Conservation (phyloP, 441 rosid genomes). For the Adansonia rubrostipa region DNA sequence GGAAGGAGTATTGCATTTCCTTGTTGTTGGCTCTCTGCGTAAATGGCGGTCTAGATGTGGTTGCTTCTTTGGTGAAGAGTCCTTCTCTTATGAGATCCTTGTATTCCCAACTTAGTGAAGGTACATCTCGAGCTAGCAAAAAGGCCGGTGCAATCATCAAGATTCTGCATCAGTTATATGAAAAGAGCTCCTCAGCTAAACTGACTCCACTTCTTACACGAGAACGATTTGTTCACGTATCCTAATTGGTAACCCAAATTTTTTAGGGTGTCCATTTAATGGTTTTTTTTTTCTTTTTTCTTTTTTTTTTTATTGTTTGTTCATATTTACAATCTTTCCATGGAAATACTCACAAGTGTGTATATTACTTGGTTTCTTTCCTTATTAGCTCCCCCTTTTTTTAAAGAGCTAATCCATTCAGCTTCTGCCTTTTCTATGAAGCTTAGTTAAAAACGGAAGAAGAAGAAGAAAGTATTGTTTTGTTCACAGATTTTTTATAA, state of each 20-base stretch:
- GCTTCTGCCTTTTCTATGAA: constrained; percentile 50
- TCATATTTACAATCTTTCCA: background rate
- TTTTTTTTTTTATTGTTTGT: background rate
- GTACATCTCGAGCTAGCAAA: constrained; percentile 69
- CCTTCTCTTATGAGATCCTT: constrained; percentile 67
- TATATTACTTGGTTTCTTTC: constrained; percentile 26
- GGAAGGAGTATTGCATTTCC: constrained; percentile 65
- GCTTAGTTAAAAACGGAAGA: constrained; percentile 28
- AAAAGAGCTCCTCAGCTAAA: constrained; percentile 47
- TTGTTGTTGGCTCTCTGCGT: constrained; percentile 65
- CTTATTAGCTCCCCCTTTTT: constrained; percentile 41
- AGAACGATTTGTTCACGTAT: constrained; percentile 57
- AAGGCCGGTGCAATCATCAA: constrained; percentile 68
- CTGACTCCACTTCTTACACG: constrained; percentile 42
- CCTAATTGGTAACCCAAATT: constrained; percentile 54
- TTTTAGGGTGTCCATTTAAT: constrained; percentile 37
- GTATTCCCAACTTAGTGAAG: constrained; percentile 64
- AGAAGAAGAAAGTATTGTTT: constrained; percentile 16
- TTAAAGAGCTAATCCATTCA: constrained; percentile 42
- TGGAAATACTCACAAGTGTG: constrained; percentile 36
- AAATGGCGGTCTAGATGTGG: constrained; percentile 67
- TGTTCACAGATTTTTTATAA: background rate
- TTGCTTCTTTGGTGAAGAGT: constrained; percentile 50
- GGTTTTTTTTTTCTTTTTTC: background rate
- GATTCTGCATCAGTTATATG: constrained; percentile 66